Base-by-base conservation (phyloP, 257 asterid genomes). In the Jacaranda copaia region DNA sequence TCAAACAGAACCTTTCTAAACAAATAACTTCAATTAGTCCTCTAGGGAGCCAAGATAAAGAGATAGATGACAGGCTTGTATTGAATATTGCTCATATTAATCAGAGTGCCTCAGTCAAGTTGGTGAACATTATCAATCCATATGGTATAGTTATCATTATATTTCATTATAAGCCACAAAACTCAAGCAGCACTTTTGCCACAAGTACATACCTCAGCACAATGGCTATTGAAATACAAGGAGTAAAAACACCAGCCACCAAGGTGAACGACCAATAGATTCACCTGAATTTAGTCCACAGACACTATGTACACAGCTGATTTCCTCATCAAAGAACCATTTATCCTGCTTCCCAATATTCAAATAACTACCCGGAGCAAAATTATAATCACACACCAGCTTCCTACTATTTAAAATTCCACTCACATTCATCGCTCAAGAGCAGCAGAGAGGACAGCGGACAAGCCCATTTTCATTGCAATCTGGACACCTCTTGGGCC, bases 401-500 rank as follows among this genome's bases (percentile, higher is more conserved):
- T 66, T 65, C 65, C 55, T 38, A 76, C 65, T 61, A 20, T 16
- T 40, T 8, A 25, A 39, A 75, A 42, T 42, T 57, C 68, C 11
- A 61, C 74, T 52, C 76, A 68, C 56, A 58, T 48, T 35, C 45
- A 8, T 38, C 75, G 9, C 32, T 9, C 51, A 53, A 10, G 73
- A 74, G 70, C 88, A 82, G 85, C 98, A 94, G 36, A 87, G 83
- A 9, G 97, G 92, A 76, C 99, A 94, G 10, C 89, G 90, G 56
- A 91, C 77, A 42, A 94, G 88, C 59, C 99, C 99, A 14, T 94
- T 94, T 52, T 94, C 99, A 8, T 94, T 94, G 87, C 98, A 94
- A 2, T 83, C 84, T 0, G 77, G 80, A 68, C 93, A 89, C 61
- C 80, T 70, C 19, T 65, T 80, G 8, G 65, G 63, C 84, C 76